Percentiles rank a stretch among this genome's conserved stretches.
phyloP scores from a whole-genome alignment of 352 stramenopile genomes.

The Phytophthora pinifolia region DNA sequence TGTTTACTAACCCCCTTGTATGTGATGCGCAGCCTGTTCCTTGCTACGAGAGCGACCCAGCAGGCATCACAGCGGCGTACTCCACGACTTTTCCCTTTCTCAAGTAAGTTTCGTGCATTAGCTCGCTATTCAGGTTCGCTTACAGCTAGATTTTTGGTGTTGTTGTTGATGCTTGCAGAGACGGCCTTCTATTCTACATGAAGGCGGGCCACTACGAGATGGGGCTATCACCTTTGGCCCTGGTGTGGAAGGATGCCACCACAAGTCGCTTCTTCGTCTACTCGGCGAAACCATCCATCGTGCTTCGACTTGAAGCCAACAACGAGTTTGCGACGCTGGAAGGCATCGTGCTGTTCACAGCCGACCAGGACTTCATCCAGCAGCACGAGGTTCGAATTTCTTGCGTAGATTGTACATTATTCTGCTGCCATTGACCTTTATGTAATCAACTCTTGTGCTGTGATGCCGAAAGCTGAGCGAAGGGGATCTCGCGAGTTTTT shows the following conservation, averaged over 20 bases:
- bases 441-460: neutral
- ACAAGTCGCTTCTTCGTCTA: conserved; percentile 85
- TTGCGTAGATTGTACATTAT: neutral
- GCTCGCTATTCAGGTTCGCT: conserved; percentile 1
- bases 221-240: conserved; percentile 78
- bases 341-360: conserved; percentile 56
- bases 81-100: conserved; percentile 79
- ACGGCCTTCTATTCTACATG: conserved; percentile 90
- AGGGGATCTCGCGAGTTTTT: conserved; percentile 80
- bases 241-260: conserved; percentile 90
- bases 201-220: conserved; percentile 90
- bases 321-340: conserved; percentile 71
- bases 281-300: conserved; percentile 70
- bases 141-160: conserved; percentile 1
- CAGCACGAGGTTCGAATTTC: conserved; percentile 58
- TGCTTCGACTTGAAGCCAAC: conserved; percentile 56
- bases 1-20: neutral
- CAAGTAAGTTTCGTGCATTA: conserved; percentile 48
- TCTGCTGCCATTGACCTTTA: neutral
- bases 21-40: conserved; percentile 61
- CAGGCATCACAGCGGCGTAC: conserved; percentile 81
- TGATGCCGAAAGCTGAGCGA: conserved; percentile 47
- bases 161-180: conserved; percentile 38
- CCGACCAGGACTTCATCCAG: conserved; percentile 48
- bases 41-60: conserved; percentile 82